phyloP scores from a whole-genome alignment of 2,329 filamentous ascomycete species.

The Diaporthe australafricana region DNA sequence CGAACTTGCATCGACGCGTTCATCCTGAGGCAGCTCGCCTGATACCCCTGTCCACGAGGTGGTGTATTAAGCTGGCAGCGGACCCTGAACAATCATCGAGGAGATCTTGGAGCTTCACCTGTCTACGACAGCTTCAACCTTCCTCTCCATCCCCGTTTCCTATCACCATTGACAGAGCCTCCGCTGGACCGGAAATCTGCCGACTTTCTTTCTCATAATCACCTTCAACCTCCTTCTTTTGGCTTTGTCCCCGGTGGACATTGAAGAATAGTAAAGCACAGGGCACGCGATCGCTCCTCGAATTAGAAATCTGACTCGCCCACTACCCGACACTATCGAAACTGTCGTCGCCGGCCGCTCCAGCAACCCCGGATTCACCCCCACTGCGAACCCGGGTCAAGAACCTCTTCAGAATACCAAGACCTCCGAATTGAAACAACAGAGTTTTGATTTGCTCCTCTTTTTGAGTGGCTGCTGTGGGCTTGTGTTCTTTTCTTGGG shows the following conservation, averaged over 20 bases:
- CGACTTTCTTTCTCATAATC: slow-evolving; percentile 12
- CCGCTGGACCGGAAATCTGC: slow-evolving; percentile 36
- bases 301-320: slow-evolving; percentile 22
- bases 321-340: slow-evolving; percentile 27
- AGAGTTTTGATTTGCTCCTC: slow-evolving; percentile 19
- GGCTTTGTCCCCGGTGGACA: slow-evolving; percentile 20
- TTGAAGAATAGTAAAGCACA: slow-evolving; percentile 22
- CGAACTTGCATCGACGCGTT: slow-evolving; percentile 25
- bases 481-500: not conserved
- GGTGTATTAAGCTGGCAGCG: slow-evolving; percentile 29
- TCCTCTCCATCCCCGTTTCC: not conserved
- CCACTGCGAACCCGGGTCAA: slow-evolving; percentile 2
- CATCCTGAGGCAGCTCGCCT: slow-evolving; percentile 26
- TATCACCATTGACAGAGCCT: not conserved
- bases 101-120: slow-evolving; percentile 8
- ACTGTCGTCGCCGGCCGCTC: not conserved
- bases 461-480: slow-evolving; percentile 6
- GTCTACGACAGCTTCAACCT: slow-evolving; percentile 32
- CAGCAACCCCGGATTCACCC: slow-evolving; percentile 24
- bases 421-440: not conserved
- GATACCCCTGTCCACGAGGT: slow-evolving; percentile 25
- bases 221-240: slow-evolving; percentile 29
- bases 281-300: slow-evolving; percentile 16
- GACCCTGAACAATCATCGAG: slow-evolving; percentile 3
- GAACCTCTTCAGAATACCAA: slow-evolving; percentile 20